Evolutionary conservation across 2,329 filamentous ascomycete genomes (phyloP).

Genomic region (Monosporascus sp.): DNA sequence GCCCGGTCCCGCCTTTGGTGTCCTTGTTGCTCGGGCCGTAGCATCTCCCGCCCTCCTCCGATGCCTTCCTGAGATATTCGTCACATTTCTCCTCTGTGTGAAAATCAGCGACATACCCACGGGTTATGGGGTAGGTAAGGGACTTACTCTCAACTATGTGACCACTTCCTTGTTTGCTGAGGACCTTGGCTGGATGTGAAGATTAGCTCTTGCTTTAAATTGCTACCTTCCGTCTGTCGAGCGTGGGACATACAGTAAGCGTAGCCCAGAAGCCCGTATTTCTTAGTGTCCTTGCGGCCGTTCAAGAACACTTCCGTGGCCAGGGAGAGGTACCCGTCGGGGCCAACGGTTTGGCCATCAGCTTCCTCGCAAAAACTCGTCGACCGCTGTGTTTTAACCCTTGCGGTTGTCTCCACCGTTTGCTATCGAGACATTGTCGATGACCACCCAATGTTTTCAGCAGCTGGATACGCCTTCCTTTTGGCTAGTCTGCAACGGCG

Average conservation of each 20-base stretch:
- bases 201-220: neutral
- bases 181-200: slow-evolving; percentile 20
- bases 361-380: slow-evolving; percentile 19
- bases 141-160: slow-evolving; percentile 22
- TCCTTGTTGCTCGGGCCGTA: slow-evolving; percentile 20
- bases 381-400: slow-evolving; percentile 21
- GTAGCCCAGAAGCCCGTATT: slow-evolving; percentile 23
- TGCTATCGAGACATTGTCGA: slow-evolving; percentile 21
- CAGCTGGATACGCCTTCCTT: slow-evolving; percentile 23
- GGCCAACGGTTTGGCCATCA: slow-evolving; percentile 15
- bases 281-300: slow-evolving; percentile 16
- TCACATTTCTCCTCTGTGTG: slow-evolving; percentile 17
- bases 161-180: slow-evolving; percentile 19
- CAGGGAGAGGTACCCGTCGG: slow-evolving; percentile 22
- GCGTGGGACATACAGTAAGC: slow-evolving; percentile 19
- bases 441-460: slow-evolving; percentile 19
- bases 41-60: slow-evolving; percentile 15
- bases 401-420: slow-evolving; percentile 18
- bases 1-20: slow-evolving; percentile 25
- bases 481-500: neutral
- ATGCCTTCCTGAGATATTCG: slow-evolving; percentile 19
- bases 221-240: too few species aligned
- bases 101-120: slow-evolving; percentile 5
- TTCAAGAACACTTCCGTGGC: slow-evolving; percentile 24
- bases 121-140: neutral